Percentiles rank a stretch among this genome's conserved stretches.
Conservation (phyloP, 176 grass and related monocot genomes). For the Eragrostis nindensis region DNA sequence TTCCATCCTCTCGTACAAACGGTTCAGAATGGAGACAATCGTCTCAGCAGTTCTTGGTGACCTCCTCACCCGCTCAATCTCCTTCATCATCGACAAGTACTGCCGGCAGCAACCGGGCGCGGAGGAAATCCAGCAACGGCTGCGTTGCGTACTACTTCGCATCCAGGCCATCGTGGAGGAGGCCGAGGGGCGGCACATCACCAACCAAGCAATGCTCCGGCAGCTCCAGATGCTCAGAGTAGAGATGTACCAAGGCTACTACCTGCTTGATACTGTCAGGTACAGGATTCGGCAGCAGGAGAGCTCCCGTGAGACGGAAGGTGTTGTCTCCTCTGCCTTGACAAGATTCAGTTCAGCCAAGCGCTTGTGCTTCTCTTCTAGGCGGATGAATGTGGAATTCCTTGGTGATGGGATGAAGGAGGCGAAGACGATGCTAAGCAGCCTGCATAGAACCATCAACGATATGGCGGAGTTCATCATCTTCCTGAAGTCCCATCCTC, state of each 20-base stretch:
- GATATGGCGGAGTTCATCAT: conserved; percentile 9
- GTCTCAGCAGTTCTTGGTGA: conserved; percentile 20
- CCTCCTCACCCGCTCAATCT: conserved; percentile 36
- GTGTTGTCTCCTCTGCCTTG: neutral
- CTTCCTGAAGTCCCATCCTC: conserved; percentile 27
- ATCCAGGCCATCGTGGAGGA: conserved; percentile 3
- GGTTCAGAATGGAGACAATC: conserved; percentile 9
- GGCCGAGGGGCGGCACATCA: conserved; percentile 26
- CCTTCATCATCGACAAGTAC: conserved; percentile 31
- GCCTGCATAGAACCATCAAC: neutral
- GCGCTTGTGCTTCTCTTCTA: neutral
- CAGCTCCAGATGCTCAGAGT: conserved; percentile 20
- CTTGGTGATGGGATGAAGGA: neutral
- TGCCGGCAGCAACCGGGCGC: neutral
- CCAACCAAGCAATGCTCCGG: conserved; percentile 21
- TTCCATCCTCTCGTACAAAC: too few relatives aligned
- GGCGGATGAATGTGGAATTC: too few relatives aligned
- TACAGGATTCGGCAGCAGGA: neutral
- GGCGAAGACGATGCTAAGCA: neutral
- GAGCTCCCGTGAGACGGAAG: neutral
- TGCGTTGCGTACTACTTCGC: neutral
- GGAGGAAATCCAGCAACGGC: neutral
- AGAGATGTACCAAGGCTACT: conserved; percentile 28
- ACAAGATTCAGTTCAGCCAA: neutral
- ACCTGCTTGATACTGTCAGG: conserved; percentile 15